phyloP scores from a whole-genome alignment of 2,329 filamentous ascomycete species.

The Fusarium odoratissimum region DNA sequence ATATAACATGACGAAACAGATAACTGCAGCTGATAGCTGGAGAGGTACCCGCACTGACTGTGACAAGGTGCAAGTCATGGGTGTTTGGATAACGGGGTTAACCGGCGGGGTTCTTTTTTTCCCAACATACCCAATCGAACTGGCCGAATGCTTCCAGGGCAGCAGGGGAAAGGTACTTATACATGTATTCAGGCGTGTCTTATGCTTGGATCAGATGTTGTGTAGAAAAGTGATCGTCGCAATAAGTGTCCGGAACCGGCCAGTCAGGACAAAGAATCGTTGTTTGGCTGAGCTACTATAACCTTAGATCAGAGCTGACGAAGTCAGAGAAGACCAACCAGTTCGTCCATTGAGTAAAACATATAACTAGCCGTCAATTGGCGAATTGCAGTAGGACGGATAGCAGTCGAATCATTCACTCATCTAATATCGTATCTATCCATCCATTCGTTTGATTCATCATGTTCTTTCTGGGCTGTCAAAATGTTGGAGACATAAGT shows the following conservation, averaged over 20 bases:
- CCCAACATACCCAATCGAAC: constrained; percentile 20
- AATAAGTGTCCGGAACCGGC: constrained; percentile 29
- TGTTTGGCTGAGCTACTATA: constrained; percentile 18
- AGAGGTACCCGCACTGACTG: not conserved
- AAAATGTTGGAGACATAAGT: not conserved
- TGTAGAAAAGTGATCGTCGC: constrained; percentile 24
- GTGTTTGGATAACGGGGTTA: constrained; percentile 21
- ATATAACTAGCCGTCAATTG: constrained; percentile 7
- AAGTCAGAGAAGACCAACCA: constrained; percentile 13
- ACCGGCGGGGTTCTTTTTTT: constrained; percentile 21
- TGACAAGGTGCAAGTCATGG: not conserved
- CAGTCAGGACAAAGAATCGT: constrained; percentile 22
- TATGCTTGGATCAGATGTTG: constrained; percentile 19
- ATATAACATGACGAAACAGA: not conserved
- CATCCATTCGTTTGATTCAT: not conserved
- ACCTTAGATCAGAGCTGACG: constrained; percentile 19
- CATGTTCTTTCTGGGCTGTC: not conserved
- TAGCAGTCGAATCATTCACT: not conserved
- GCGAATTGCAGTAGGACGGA: not conserved
- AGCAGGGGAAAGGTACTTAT: constrained; percentile 7
- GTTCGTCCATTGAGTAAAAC: not conserved
- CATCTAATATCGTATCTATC: not conserved
- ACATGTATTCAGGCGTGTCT: not conserved
- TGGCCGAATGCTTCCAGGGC: constrained; percentile 11
- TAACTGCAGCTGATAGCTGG: not conserved